Base-by-base conservation (phyloP, 495 filamentous ascomycete genomes). In the Sordaria brevicollis region DNA sequence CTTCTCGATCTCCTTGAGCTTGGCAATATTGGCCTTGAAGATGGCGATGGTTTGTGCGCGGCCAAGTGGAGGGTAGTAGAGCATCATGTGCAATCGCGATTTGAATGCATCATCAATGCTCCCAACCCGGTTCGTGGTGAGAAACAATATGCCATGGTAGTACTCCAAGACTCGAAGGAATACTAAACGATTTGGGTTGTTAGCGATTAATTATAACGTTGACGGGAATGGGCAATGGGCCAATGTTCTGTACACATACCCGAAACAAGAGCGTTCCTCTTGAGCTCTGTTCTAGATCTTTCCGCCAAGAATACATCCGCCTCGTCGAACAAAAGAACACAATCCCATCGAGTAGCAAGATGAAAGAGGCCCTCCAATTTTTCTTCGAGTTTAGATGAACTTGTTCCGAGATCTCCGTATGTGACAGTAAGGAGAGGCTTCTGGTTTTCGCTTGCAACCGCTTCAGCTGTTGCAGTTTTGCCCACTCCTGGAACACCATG, bases 151-250 rank as follows among this genome's bases (percentile, higher is more conserved):
- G 7, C 87, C 87, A 0, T 79, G 73, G 71, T 88, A 90, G 74
- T 88, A 89, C 70, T 89, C 88, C 1, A 89, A 78, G 0, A 83
- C 79, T 4, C 88, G 81, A 2, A 89, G 77, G 70, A 90, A 89
- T 1, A 88, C 82, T 67, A 41, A 4, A 41, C n/a, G n/a, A n/a
- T n/a, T n/a, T n/a, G n/a, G n/a, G n/a, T n/a, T n/a, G n/a, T n/a
- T n/a, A n/a, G n/a, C n/a, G n/a, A n/a, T n/a, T n/a, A n/a, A n/a
- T n/a, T n/a, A n/a, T n/a, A n/a, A n/a, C n/a, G n/a, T n/a, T n/a
- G n/a, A n/a, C n/a, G n/a, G n/a, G n/a, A n/a, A n/a, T n/a, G n/a
- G n/a, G n/a, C n/a, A n/a, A n/a, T n/a, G n/a, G n/a, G 15, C 7
- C 38, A 41, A 41, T 5, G 17, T 15, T 41, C 7, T 41, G 13